Base-by-base conservation (phyloP, 2,329 filamentous ascomycete genomes). In the Botrytis squamosa region DNA sequence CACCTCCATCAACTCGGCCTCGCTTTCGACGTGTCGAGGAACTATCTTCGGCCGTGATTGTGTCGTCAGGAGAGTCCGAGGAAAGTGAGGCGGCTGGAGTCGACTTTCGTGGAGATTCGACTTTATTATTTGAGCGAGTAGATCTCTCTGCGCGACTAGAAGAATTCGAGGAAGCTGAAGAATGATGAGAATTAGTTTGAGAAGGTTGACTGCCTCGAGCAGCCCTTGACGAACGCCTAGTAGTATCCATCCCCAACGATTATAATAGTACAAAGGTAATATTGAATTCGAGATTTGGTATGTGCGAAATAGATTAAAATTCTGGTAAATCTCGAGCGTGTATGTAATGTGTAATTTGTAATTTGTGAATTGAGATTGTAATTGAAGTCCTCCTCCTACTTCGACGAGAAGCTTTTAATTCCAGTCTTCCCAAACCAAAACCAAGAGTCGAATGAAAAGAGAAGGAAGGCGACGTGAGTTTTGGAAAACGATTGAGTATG, bases 171-270 rank as follows among this genome's bases (percentile, higher is more conserved):
- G 93, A 90, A 69, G 92, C 90, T 76, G 92, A 94, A 76, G 92
- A 93, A 79, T 93, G 91, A 79, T 93, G 91, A 79, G 91, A 90
- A 84, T 90, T 89, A 80, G 91, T 88, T 80, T 88, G 86, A 76
- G 86, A 85, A 80, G 88, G 88, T 85, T 95, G 92, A 79, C 90
- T 90, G 82, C 88, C 89, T 84, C 93, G 93, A 86, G 94, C 94
- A 88, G 95, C 91, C 84, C 95, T 96, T 81, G 95, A 97, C 83
- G 95, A 93, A 85, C 95, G 92, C 82, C 93, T 93, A 82, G 92
- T 88, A 79, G 85, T 85, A 81, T 85, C 87, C 86, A 88, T 84
- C 80, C 82, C 83, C 73, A 76, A 62, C 70, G 75, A 66, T 75
- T 64, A 64, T 62, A 63, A 63, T n/a, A 63, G 55, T 63, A 74